These are phyloP conservation scores for Trichoderma sp. DNA, from an alignment of 2,329 filamentous ascomycete species.

Conservation along the genomic window DNA sequence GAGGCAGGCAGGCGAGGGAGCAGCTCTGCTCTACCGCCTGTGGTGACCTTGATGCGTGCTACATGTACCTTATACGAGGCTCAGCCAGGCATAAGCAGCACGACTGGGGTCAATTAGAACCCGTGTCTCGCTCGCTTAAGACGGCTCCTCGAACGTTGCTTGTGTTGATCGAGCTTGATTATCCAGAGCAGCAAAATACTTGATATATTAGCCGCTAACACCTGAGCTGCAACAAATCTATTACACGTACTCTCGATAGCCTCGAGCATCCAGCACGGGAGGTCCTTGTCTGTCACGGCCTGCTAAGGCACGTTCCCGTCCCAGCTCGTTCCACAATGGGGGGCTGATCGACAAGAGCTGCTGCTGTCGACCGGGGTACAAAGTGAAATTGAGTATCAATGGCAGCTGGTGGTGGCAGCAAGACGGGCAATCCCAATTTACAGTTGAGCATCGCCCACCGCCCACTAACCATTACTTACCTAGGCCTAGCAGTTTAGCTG, in stretches of 20 bases:
- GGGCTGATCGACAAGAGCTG: conserved; percentile 20
- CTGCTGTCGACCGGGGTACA: conserved; percentile 1
- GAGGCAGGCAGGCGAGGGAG: not conserved
- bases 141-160: not conserved
- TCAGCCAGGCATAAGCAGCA: not conserved
- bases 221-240: not conserved
- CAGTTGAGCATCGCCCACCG: not conserved
- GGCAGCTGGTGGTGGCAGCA: not conserved
- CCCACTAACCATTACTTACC: no score
- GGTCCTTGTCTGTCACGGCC: conserved; percentile 5
- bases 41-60: not conserved
- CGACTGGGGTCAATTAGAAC: not conserved
- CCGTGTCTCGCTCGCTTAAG: not conserved
- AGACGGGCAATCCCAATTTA: not conserved
- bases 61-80: not conserved
- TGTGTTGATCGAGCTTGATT: not conserved
- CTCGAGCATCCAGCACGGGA: not conserved
- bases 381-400: not conserved
- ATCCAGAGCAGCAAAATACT: not conserved
- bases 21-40: not conserved
- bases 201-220: not conserved
- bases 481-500: not conserved
- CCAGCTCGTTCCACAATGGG: conserved; percentile 17
- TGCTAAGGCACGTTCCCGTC: conserved; percentile 20
- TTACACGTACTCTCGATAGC: not conserved